These are phyloP conservation scores for Chlamydomonas eustigma DNA, from an alignment of 139 green algal species.

Conservation along the genomic window DNA sequence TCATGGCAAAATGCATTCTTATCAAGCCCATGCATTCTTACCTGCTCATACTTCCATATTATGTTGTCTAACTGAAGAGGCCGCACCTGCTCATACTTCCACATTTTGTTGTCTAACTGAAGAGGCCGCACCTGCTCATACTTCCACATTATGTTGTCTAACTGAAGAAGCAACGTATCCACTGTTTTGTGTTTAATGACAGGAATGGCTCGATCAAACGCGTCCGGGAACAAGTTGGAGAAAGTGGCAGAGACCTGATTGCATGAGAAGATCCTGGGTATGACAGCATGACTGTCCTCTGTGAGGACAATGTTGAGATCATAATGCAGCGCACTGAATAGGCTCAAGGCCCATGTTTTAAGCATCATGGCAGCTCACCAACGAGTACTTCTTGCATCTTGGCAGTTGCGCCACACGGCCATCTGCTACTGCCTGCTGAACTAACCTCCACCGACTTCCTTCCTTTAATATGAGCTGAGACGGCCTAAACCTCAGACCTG, in stretches of 20 bases:
- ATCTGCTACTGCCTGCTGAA: slow-evolving; percentile 8
- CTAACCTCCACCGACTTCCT: slow-evolving; percentile 13
- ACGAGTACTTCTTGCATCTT: slow-evolving; percentile 8
- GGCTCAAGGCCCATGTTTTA: too few species aligned
- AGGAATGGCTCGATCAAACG: slow-evolving; percentile 53
- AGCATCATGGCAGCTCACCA: slow-evolving; percentile 15
- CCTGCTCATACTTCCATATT: background rate
- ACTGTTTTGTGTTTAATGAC: slow-evolving; percentile 51
- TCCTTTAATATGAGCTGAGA: too few species aligned
- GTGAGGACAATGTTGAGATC: too few species aligned
- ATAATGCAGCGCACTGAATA: too few species aligned
- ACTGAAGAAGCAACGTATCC: slow-evolving; percentile 39
- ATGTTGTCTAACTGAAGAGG: background rate
- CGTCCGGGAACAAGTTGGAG: slow-evolving; percentile 45
- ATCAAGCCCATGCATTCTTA: background rate
- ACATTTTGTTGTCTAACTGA: background rate
- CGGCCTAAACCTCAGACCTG: too few species aligned
- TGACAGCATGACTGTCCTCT: background rate
- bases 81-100: background rate
- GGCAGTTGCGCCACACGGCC: slow-evolving; percentile 25
- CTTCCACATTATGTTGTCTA: background rate
- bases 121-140: background rate
- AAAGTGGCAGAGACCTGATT: slow-evolving; percentile 35
- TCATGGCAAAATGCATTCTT: too few species aligned
- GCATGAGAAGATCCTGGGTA: background rate